Base-by-base conservation (phyloP, 768 basidiomycete genomes). In the Dacryopinax spathularia region DNA sequence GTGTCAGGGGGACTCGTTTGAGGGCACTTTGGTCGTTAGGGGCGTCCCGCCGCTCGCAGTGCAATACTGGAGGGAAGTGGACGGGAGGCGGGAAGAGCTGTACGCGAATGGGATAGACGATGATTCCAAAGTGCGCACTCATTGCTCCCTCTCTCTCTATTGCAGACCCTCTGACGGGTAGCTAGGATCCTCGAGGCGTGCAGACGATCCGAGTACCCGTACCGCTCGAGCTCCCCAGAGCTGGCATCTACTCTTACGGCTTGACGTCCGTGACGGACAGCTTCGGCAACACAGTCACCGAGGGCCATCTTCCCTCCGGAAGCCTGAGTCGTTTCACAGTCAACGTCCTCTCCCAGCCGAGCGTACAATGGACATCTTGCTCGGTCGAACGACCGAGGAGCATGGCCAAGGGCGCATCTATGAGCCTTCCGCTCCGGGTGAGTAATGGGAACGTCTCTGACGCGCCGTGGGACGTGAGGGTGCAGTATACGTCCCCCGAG, bases 181-280 rank as follows among this genome's bases (percentile, higher is more conserved):
- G 20, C 33, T 27, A 34, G 18, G 20, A 44, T 29, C 31, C 48
- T 13, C 63, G 33, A 71, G 72, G 34, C 16, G 60, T 60, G 5
- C n/a, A 63, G 5, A 61, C 39, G 5, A 62, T 39, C 43, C 31
- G 34, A 34, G 65, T 60, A 1, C 31, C 22, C n/a, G 34, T 66
- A 5, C 33, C 62, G 7, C 12, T 66, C 18, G 31, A 27, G 0
- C 65, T 63, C 61, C 63, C 65, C 63, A 35, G 27, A 27, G 65
- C 70, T 33, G 73, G 73, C 1, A 43, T 48, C 48, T 56, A 56
- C 29, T 56, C 48, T 1, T 91, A 89, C 69, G 80, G 82, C 12
- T 77, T 96, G 27, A 88, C 94, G 69, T 84, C 86, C 68, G 81
- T 97, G 27, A 81, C 82, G n/a, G 94, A 96, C 69, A 82, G 85